Evolutionary conservation across 2,329 filamentous ascomycete species (phyloP), one percentile per base, ranked within the genome.

Genomic region (Sphaerulina populicola): DNA sequence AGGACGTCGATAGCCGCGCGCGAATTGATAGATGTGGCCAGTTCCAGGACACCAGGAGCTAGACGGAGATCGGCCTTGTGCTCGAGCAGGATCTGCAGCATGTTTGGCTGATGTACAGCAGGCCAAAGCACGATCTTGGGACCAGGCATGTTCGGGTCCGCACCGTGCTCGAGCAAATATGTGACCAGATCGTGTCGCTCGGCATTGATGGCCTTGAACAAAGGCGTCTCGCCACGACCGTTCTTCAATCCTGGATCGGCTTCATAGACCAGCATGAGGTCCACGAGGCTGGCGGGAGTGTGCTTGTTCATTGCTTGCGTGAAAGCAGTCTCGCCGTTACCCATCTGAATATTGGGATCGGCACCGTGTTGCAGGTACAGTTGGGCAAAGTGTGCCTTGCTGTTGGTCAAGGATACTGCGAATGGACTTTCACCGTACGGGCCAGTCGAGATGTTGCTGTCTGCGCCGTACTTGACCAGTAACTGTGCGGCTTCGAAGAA

Each of bases 21-120:
- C 60, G 83, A 81, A 66, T 84, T 81, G 58, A 74, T 75, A 27
- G 73, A 74, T 1, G 85, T 80, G 0, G 82, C 82, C 23, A 75
- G 81, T 66, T 85, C 82, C 23, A 83, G 66, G 53, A 85, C 83
- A n/a, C 82, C 82, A 60, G 80, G 81, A 2, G 82, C 82, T 1
- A 70, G 73, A 56, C 72, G 66, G 1, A 85, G 70, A 55, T 83
- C 75, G 6, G 72, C 80, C 1, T 82, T 82, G 0, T 54, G 51
- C n/a, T 60, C 53, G 33, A 64, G 75, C 14, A 86, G 71, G 1
- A 82, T 65, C 59, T 79, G 73, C 30, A 86, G 69, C 53, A 78
- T 81, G 6, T 72, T 67, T 0, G 81, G 72, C 46, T 82, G 74
- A 66, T 81, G 79, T 0, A 76, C 77, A 0, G 81, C 74, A 1